A percentile compares a stretch with the other conserved stretches of the same genome.
phyloP scores from a whole-genome alignment of 1,284 basidiomycete species.

The Exsudoporus floridanus region DNA sequence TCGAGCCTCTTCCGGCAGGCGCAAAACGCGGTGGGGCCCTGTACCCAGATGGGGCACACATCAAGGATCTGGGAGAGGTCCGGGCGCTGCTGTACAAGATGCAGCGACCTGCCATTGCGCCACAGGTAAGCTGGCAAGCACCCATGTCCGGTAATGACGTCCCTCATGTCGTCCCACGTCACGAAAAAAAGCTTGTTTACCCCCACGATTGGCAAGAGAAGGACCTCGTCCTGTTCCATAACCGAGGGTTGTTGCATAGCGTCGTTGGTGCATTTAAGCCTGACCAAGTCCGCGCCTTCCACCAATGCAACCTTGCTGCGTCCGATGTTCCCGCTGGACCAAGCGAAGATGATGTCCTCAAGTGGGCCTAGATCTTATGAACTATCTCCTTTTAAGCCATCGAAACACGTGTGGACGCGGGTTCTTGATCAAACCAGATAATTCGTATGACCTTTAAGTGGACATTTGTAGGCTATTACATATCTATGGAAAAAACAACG shows the following conservation, averaged over 20 bases:
- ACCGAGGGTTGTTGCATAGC: slow-evolving; percentile 69
- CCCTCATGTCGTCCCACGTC: not conserved
- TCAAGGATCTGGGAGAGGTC: slow-evolving; percentile 62
- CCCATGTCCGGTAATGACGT: not conserved
- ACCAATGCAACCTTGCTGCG: slow-evolving; percentile 69
- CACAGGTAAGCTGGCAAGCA: slow-evolving; percentile 40
- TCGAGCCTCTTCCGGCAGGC: slow-evolving; percentile 57
- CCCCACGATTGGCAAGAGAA: slow-evolving; percentile 61
- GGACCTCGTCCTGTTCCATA: slow-evolving; percentile 69
- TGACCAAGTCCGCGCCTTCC: slow-evolving; percentile 65
- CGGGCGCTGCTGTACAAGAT: slow-evolving; percentile 65
- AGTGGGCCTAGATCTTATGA: slow-evolving; percentile 38
- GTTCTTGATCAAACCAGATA: slow-evolving; percentile 12
- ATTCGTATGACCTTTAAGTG: slow-evolving; percentile 1
- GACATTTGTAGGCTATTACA: slow-evolving; percentile 13
- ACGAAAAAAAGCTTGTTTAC: slow-evolving; percentile 45
- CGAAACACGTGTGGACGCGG: slow-evolving; percentile 3
- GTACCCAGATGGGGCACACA: slow-evolving; percentile 65
- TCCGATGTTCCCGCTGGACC: slow-evolving; percentile 57
- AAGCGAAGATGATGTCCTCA: slow-evolving; percentile 44
- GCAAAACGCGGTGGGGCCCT: slow-evolving; percentile 46
- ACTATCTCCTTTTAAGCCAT: not conserved
- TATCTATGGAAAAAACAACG: slow-evolving; percentile 1
- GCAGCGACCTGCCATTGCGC: slow-evolving; percentile 73
- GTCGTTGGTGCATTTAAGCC: slow-evolving; percentile 68